A percentile compares a stretch with the other conserved stretches of the same genome.
phyloP scores from a whole-genome alignment of 306 rosid genomes.

The Pachyrhizus erosus region DNA sequence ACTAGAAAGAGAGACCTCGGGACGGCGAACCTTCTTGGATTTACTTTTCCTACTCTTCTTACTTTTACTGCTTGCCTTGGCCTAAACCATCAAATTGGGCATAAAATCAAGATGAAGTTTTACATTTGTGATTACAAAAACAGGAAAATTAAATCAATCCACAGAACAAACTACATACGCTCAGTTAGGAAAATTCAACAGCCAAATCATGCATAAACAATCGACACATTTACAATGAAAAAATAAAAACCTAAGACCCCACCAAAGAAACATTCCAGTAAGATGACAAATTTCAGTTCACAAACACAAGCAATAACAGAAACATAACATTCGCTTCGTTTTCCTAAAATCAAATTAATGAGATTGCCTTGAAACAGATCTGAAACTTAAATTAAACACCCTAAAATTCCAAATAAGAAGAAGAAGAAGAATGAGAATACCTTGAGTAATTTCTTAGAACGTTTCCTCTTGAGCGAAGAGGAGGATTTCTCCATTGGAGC shows the following conservation, averaged over 20 bases:
- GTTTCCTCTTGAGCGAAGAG: slow-evolving; percentile 66
- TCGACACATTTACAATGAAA: neutral
- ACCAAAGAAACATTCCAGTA: neutral
- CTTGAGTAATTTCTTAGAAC: slow-evolving; percentile 70
- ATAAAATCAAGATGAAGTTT: slow-evolving; percentile 8
- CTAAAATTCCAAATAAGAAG: slow-evolving; percentile 1
- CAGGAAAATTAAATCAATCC: slow-evolving; percentile 23
- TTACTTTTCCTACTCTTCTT: slow-evolving; percentile 56
- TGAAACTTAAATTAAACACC: slow-evolving; percentile 28
- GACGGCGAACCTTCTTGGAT: slow-evolving; percentile 72
- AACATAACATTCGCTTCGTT: slow-evolving; percentile 4
- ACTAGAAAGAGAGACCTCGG: slow-evolving; percentile 55
- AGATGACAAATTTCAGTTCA: slow-evolving; percentile 7
- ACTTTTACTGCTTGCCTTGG: slow-evolving; percentile 53
- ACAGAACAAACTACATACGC: slow-evolving; percentile 21
- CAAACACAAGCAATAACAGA: neutral
- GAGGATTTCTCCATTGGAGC: slow-evolving; percentile 80
- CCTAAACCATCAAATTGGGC: slow-evolving; percentile 53
- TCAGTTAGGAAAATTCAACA: neutral
- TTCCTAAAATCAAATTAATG: neutral
- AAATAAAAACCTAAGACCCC: neutral
- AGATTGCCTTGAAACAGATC: neutral
- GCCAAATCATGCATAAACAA: slow-evolving; percentile 25
- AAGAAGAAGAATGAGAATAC: slow-evolving; percentile 45
- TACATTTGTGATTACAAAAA: slow-evolving; percentile 12